Conservation (phyloP, 768 basidiomycete species). For the Heimioporus sp. region DNA sequence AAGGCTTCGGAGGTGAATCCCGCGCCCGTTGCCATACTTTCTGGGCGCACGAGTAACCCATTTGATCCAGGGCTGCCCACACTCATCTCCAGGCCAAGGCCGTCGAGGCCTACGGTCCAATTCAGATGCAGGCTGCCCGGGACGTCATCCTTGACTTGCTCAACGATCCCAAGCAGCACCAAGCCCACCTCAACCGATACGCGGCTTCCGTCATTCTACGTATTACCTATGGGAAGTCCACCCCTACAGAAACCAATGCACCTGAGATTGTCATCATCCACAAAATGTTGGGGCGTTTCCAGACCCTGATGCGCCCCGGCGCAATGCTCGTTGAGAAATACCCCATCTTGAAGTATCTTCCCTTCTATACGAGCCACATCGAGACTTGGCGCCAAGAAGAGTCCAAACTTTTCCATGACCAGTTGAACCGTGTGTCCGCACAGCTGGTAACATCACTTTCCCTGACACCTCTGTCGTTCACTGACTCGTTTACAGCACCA, state of each 20-base stretch:
- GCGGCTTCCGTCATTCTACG: conserved; percentile 36
- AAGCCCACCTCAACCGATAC: conserved; percentile 51
- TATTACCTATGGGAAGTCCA: conserved; percentile 34
- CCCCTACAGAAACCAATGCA: conserved; percentile 28
- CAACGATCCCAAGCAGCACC: conserved; percentile 40
- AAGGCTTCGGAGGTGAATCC: conserved; percentile 52
- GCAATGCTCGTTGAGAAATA: conserved; percentile 34
- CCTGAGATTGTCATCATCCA: conserved; percentile 34
- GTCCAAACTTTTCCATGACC: conserved; percentile 50
- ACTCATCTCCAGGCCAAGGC: conserved; percentile 57
- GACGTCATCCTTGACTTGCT: conserved; percentile 34
- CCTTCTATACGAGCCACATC: conserved; percentile 60
- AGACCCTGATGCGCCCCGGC: conserved; percentile 36
- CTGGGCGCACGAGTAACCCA: neutral
- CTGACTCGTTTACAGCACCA: conserved; percentile 9
- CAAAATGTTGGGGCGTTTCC: conserved; percentile 34
- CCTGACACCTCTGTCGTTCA: neutral
- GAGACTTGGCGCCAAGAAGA: conserved; percentile 56
- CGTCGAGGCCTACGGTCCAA: conserved; percentile 45
- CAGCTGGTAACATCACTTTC: conserved; percentile 38
- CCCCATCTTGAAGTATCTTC: conserved; percentile 46
- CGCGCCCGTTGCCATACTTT: neutral
- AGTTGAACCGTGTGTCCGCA: conserved; percentile 43
- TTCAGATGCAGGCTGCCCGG: conserved; percentile 39
- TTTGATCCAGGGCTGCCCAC: conserved; percentile 47